A percentile compares a stretch with the other conserved stretches of the same genome.
Evolutionary conservation across 768 basidiomycete genomes (phyloP).

Genomic region (Lactarius akahatsu): DNA sequence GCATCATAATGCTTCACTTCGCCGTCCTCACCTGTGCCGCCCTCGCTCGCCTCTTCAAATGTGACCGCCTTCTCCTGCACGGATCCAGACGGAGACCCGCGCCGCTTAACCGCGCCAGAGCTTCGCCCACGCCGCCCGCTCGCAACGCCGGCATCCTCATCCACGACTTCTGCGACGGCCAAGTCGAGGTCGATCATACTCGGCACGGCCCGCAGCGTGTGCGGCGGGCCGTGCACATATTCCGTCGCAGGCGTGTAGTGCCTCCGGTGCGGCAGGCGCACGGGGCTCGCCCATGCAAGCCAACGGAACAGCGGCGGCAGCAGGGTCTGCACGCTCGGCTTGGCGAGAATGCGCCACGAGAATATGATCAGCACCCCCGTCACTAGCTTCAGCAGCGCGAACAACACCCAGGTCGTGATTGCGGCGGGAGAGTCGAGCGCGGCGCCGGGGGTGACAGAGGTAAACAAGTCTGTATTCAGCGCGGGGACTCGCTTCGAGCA

Average conservation of each 20-base stretch:
- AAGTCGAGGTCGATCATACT: constrained; percentile 74
- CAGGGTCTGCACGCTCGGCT: constrained; percentile 65
- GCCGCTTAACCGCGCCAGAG: constrained; percentile 34
- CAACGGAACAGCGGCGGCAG: constrained; percentile 85
- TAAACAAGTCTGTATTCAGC: constrained; percentile 36
- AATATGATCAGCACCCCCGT: constrained; percentile 79
- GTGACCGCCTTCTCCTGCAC: constrained; percentile 23
- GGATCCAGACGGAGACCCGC: constrained; percentile 15
- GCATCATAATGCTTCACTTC: constrained; percentile 79
- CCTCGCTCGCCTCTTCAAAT: constrained; percentile 26
- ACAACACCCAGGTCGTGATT: constrained; percentile 38
- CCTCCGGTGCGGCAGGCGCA: constrained; percentile 75
- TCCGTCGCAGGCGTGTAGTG: constrained; percentile 93
- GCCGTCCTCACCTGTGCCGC: constrained; percentile 33
- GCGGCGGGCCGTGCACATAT: constrained; percentile 66
- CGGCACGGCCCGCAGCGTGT: constrained; percentile 71
- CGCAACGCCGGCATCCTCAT: constrained; percentile 30
- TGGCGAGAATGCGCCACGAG: constrained; percentile 84
- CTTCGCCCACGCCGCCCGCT: constrained; percentile 42
- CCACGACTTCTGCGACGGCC: constrained; percentile 33
- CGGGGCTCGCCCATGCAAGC: constrained; percentile 50
- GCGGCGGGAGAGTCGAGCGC: constrained; percentile 44
- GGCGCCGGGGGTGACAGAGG: constrained; percentile 55
- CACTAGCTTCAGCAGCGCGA: constrained; percentile 42
- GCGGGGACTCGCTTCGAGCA: constrained; percentile 43